Base-by-base conservation (phyloP, 2,329 filamentous ascomycete species). In the Cladorrhinum sp. region DNA sequence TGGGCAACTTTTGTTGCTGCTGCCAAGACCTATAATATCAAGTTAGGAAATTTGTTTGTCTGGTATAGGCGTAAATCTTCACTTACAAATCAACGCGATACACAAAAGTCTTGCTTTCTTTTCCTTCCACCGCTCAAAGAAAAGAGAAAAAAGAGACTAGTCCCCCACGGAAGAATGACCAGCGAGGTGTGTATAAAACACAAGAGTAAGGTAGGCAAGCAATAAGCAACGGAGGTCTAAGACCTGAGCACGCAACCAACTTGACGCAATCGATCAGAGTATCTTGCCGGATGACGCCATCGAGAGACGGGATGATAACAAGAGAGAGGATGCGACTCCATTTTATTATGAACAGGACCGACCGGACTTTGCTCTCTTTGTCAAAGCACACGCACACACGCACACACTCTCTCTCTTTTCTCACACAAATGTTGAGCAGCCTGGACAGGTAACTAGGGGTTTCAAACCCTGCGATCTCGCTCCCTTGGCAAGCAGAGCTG, bases 211-310 rank as follows among this genome's bases (percentile, higher is more conserved):
- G 26, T n/a, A 46, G 7, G 51, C n/a, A n/a, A n/a, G n/a, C n/a
- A n/a, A n/a, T 42, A 20, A 51, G 55, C 16, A n/a, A 20, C 42
- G 24, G 39, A 26, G 55, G 24, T n/a, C 24, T 21, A 57, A 24
- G 42, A 59, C 53, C 58, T 10, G 48, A 66, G 61, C 64, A 66
- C 64, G 64, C 66, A 66, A 67, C 59, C 28, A 26, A 33, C 48
- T 56, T 63, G 63, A 62, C 62, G 60, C 60, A 64, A 65, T 58
- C 16, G 21, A 23, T 51, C 21, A 51, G 49, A 26, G 39, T 46
- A 26, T 50, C 51, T 52, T 57, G 23, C 49, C 33, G 53, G 62
- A 70, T 70, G 64, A 66, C 63, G 67, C 66, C 64, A 70, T 69
- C 61, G 42, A 60, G 46, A 56, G 62, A 63, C 62, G 55, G 61